Percentiles rank a stretch among this genome's conserved stretches.
Conservation (phyloP, 225 moss, liverwort and hornwort genomes). For the Lunularia cruciata region DNA sequence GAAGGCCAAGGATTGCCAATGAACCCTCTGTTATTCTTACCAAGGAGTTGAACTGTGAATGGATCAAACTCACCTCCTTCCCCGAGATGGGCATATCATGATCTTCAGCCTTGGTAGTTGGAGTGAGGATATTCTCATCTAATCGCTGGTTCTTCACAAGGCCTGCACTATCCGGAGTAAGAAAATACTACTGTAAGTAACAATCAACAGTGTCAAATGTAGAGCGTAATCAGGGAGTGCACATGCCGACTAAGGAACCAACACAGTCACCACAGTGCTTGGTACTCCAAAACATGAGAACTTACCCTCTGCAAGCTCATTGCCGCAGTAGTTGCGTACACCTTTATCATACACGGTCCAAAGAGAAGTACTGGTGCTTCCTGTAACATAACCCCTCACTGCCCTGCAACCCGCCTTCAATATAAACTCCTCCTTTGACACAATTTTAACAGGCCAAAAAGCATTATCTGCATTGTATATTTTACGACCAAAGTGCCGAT, state of each 20-base stretch:
- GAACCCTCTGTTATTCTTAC: too few species aligned
- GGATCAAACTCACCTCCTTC: constrained; percentile 52
- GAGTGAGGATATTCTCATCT: constrained; percentile 82
- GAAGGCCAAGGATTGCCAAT: too few species aligned
- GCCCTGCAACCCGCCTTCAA: constrained; percentile 33
- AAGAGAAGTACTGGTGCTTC: constrained; percentile 93
- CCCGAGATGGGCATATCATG: constrained; percentile 84
- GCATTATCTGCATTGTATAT: background rate
- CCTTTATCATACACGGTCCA: constrained; percentile 87
- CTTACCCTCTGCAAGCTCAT: constrained; percentile 78
- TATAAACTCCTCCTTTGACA: background rate
- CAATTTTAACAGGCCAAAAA: too few species aligned
- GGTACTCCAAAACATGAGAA: background rate
- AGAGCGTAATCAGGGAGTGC: too few species aligned
- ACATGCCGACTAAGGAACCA: too few species aligned
- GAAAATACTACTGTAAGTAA: too few species aligned
- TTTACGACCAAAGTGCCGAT: background rate
- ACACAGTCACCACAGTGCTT: too few species aligned
- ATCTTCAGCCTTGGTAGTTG: constrained; percentile 87
- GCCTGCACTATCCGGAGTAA: too few species aligned
- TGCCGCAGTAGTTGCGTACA: constrained; percentile 90
- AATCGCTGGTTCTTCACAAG: constrained; percentile 85
- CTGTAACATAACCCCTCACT: constrained; percentile 98
- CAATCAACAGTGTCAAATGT: too few species aligned
- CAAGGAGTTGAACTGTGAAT: background rate